Percentiles rank a stretch among this genome's conserved stretches.
Conservation (phyloP, 331 rosid species). For the Malus hybrid region DNA sequence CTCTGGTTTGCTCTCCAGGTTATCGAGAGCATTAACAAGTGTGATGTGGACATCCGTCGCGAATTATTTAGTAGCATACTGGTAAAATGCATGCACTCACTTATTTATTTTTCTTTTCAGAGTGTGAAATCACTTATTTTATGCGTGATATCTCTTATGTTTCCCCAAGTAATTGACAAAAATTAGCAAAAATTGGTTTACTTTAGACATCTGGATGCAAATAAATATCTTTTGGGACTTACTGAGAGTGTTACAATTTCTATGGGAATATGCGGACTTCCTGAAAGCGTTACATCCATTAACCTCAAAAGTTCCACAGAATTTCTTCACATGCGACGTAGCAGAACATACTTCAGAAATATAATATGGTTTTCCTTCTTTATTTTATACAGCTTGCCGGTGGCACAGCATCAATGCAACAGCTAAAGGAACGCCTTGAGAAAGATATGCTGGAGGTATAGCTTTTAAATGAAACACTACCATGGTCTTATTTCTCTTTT, state of each 20-base stretch:
- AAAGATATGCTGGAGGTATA: constrained; percentile 92
- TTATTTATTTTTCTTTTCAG: neutral
- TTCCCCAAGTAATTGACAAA: neutral
- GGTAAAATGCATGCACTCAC: constrained; percentile 36
- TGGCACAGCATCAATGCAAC: constrained; percentile 99
- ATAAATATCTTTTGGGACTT: neutral
- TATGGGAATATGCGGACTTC: neutral
- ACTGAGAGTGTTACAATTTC: neutral
- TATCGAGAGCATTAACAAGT: constrained; percentile 86
- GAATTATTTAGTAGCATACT: constrained; percentile 92
- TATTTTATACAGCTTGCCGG: constrained; percentile 78
- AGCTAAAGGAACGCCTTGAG: constrained; percentile 94
- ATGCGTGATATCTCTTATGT: neutral
- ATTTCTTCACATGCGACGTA: neutral
- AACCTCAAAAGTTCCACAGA: neutral
- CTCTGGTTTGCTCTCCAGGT: constrained; percentile 47
- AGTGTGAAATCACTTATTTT: neutral
- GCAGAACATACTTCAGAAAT: neutral
- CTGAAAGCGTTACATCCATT: neutral
- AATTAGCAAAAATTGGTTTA: neutral
- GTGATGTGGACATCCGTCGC: constrained; percentile 97
- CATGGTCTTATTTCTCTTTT: neutral
- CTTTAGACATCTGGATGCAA: neutral
- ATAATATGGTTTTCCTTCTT: neutral
- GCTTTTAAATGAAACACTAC: neutral